Conservation (phyloP, 2,329 filamentous ascomycete genomes). For the Fusarium piperis region DNA sequence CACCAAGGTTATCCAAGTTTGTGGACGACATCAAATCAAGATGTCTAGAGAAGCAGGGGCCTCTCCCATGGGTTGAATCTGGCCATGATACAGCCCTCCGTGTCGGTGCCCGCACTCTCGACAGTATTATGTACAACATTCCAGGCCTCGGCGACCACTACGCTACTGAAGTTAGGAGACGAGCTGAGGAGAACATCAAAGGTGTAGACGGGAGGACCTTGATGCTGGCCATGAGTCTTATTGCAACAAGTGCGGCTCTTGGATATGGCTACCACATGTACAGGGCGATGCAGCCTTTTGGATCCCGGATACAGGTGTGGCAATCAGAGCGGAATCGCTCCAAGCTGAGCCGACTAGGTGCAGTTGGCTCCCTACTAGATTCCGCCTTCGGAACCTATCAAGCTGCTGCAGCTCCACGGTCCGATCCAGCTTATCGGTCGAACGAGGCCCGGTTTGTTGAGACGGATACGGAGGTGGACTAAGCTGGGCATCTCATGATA, state of each 20-base stretch:
- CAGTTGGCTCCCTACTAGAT: slow-evolving; percentile 57
- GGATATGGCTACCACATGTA: slow-evolving; percentile 54
- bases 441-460: slow-evolving; percentile 46
- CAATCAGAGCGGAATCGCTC: slow-evolving; percentile 44
- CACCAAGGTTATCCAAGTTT: slow-evolving; percentile 45
- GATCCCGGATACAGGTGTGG: slow-evolving; percentile 57
- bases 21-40: slow-evolving; percentile 44
- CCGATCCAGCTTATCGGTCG: slow-evolving; percentile 14
- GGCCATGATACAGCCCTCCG: slow-evolving; percentile 34
- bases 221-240: slow-evolving; percentile 45
- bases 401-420: slow-evolving; percentile 14
- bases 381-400: slow-evolving; percentile 45
- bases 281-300: slow-evolving; percentile 55
- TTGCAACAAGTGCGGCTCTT: slow-evolving; percentile 51
- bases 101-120: slow-evolving; percentile 45
- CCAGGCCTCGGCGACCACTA: slow-evolving; percentile 51
- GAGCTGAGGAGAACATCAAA: slow-evolving; percentile 46
- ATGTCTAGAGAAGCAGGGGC: slow-evolving; percentile 27
- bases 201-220: slow-evolving; percentile 48
- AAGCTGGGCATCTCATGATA: background rate
- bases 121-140: slow-evolving; percentile 48
- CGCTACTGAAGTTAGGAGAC: slow-evolving; percentile 49
- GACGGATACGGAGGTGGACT: slow-evolving; percentile 51
- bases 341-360: slow-evolving; percentile 56
- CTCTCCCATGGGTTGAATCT: slow-evolving; percentile 43